A percentile compares a stretch with the other conserved stretches of the same genome.
Conservation (phyloP, 2,329 filamentous ascomycete species). For the Ophiobolus disseminans region DNA sequence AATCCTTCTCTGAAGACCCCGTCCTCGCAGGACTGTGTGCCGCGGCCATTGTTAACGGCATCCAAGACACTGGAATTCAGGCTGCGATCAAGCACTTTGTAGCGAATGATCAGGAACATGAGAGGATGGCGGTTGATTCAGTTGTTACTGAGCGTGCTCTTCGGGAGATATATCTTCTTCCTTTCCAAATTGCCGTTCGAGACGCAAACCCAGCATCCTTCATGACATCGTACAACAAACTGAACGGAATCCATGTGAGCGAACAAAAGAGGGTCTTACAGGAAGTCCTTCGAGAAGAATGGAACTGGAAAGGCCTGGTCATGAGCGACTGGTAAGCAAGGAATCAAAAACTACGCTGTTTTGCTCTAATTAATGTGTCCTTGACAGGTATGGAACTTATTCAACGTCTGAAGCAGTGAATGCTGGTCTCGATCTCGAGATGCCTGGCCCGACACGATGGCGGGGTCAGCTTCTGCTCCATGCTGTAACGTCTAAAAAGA, state of each 20-base stretch:
- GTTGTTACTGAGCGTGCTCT: not conserved
- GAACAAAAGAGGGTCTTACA: constrained; percentile 54
- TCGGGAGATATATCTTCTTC: constrained; percentile 45
- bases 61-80: constrained; percentile 56
- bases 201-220: constrained; percentile 59
- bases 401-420: constrained; percentile 18
- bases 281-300: constrained; percentile 51
- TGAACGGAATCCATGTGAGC: constrained; percentile 18
- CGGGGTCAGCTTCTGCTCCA: constrained; percentile 1
- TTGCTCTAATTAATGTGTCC: too few relatives aligned
- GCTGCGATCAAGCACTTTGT: constrained; percentile 67
- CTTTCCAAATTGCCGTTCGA: constrained; percentile 68
- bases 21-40: constrained; percentile 7
- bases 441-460: constrained; percentile 30
- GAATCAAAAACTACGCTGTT: too few relatives aligned
- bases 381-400: constrained; percentile 27
- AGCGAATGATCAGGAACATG: constrained; percentile 67
- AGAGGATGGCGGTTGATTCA: not conserved
- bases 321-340: constrained; percentile 32
- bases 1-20: constrained; percentile 11
- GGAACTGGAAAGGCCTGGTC: constrained; percentile 54
- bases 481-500: not conserved
- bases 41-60: constrained; percentile 12
- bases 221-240: constrained; percentile 59
- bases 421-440: constrained; percentile 37